Evolutionary conservation across 2,329 filamentous ascomycete genomes (phyloP), one percentile per base, ranked within the genome.

Genomic region (Exophiala oligosperma): DNA sequence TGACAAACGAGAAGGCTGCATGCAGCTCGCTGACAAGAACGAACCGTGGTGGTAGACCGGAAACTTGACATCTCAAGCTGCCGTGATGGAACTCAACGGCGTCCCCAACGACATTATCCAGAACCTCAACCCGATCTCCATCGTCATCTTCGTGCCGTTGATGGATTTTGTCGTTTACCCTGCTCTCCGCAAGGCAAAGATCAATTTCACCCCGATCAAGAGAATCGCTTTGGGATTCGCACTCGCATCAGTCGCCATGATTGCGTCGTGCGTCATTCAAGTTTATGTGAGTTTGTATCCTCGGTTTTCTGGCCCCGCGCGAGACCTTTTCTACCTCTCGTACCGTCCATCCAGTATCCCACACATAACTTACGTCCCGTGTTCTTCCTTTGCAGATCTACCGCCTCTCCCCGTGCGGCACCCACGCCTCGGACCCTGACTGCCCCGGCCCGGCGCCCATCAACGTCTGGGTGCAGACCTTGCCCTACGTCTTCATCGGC

Each of bases 331-430:
- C 17, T 17, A 17, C 17, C 17, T 17, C 17, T 17, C 17, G 17
- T 17, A 17, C 17, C 17, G 17, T 17, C 17, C 17, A 17, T 17
- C 17, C 17, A 17, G 17, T 17, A 17, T 17, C 17, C 17, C 17
- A 17, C 17, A 17, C 17, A 1, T 17, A 17, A 17, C 17, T 17
- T 17, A 17, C 17, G 17, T 17, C 17, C 26, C 26, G 26, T 28
- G 8, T 35, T 35, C 11, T 9, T 2, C 32, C 2, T 35, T 9
- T 35, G 8, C 32, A 35, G 32, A 80, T 75, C 69, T 91, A 92
- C 78, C 71, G 81, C 69, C 73, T 74, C 54, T 84, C 83, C 7
- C 77, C 80, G 0, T 91, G 88, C 70, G 84, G 86, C 51, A 73
- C 78, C 28, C 60, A 82, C 54, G 81, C 85, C 67, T 78, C 80